Evolutionary conservation across 2,329 filamentous ascomycete species (phyloP).

Genomic region (Cordyceps fumosorosea): DNA sequence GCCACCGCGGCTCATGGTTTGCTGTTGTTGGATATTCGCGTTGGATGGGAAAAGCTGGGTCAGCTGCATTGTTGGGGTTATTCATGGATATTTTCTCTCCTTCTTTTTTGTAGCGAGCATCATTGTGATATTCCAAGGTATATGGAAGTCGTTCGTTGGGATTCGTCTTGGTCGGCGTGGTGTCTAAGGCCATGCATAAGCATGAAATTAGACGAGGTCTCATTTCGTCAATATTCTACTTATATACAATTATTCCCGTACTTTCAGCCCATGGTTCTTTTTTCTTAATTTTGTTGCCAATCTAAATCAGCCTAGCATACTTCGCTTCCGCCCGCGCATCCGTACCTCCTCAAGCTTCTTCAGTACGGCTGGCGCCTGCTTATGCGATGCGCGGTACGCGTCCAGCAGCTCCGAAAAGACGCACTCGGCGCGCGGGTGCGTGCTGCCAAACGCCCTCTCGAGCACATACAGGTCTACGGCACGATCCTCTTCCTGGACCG

Average conservation of each 20-base stretch:
- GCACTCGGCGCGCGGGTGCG: constrained; percentile 77
- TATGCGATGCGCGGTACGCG: constrained; percentile 68
- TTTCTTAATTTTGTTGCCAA: not conserved
- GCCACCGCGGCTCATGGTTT: not conserved
- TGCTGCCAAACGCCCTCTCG: constrained; percentile 89
- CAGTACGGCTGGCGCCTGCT: constrained; percentile 67
- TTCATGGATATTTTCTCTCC: not conserved
- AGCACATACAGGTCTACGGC: constrained; percentile 95
- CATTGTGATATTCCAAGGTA: not conserved
- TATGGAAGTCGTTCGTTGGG: not conserved
- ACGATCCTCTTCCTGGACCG: constrained; percentile 78
- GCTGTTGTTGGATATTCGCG: not conserved
- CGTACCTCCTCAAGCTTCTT: constrained; percentile 85
- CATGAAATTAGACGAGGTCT: not conserved
- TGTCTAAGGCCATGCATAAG: not conserved
- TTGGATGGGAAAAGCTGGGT: not conserved
- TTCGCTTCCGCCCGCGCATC: constrained; percentile 90
- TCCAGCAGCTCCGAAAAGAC: constrained; percentile 68
- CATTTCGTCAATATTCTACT: not conserved
- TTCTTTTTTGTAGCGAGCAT: constrained; percentile 5
- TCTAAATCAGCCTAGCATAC: constrained; percentile 71
- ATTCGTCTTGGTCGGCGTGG: not conserved
- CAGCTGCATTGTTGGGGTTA: not conserved
- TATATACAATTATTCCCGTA: not conserved
- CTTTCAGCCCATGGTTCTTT: not conserved